Base-by-base conservation (phyloP, 805 yeast species). In the Cyberlindnera meyerae region DNA sequence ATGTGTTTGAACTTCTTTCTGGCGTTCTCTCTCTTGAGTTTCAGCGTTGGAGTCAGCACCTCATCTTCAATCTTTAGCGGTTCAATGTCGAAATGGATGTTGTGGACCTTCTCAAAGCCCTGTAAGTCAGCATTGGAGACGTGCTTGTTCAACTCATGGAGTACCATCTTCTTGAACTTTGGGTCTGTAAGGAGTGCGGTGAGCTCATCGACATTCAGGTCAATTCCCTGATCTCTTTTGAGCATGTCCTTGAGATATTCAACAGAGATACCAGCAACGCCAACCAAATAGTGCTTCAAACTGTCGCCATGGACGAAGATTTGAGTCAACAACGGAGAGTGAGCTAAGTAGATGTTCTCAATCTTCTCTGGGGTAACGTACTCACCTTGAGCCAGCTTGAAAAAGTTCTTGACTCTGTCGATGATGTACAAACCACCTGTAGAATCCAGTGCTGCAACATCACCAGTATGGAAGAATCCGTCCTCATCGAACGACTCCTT, bases 361-460 rank as follows among this genome's bases (percentile, higher is more conserved):
- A 82, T 75, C 56, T 73, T 79, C 51, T 82, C 93, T 7, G 88
- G 87, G 1, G 87, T 80, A 36, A 82, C 72, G 54, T 80, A 82
- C 52, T 82, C 90, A 50, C 79, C 79, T 50, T 74, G 79, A 3
- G 77, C 66, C 36, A 75, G 55, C 48, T 82, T 82, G 68, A 81
- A 82, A 63, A 82, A 82, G 60, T 82, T 82, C 63, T 82, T 82
- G 26, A 82, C 85, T 40, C 93, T 68, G 53, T 82, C 90, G 51
- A 82, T 70, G 42, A 82, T 77, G 37, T 57, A 65, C 12, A 82
- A 51, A 25, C 79, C 67, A 11, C 88, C 85, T 2, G 62, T 55
- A 1, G 40, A 31, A 40, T 71, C 73, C 33, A 80, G 56, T 29
- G 57, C 58, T 2, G 75, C 85, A 46, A 81, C 68, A 53, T 81